A percentile compares a stretch with the other conserved stretches of the same genome.
These are phyloP conservation scores for Daphne laureola DNA, from an alignment of 441 rosid genomes.

Conservation along the genomic window DNA sequence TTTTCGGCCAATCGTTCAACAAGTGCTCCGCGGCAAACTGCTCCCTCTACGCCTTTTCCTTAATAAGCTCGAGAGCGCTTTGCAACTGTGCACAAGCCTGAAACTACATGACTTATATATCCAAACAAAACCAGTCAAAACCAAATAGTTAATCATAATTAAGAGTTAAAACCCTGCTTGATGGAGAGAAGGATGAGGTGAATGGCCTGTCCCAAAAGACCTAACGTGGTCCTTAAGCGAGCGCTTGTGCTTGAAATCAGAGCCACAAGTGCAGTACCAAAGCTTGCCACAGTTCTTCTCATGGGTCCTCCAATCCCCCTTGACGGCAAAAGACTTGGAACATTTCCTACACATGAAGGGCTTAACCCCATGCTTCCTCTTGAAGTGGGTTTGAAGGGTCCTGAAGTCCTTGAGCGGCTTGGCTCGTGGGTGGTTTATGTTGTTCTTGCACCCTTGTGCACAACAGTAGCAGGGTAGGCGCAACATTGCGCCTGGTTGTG, in stretches of 20 bases:
- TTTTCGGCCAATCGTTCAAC: conserved; percentile 28
- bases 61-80: conserved; percentile 45
- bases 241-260: conserved; percentile 56
- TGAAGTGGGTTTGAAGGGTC: conserved; percentile 71
- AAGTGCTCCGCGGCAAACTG: conserved; percentile 80
- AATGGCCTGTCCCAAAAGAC: conserved; percentile 44
- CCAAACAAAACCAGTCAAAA: conserved; percentile 12
- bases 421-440: conserved; percentile 66
- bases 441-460: conserved; percentile 67
- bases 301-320: conserved; percentile 72
- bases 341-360: conserved; percentile 51
- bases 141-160: not conserved
- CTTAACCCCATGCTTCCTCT: conserved; percentile 61
- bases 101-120: no score
- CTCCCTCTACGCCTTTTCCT: conserved; percentile 33
- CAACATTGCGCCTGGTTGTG: conserved; percentile 69
- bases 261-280: conserved; percentile 60
- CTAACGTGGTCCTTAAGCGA: conserved; percentile 60
- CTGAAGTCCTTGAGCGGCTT: conserved; percentile 67
- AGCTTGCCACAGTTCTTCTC: conserved; percentile 75
- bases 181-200: conserved; percentile 60
- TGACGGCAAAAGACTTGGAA: conserved; percentile 47
- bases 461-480: conserved; percentile 70
- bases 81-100: conserved; percentile 80
- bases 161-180: conserved; percentile 2